A percentile compares a stretch with the other conserved stretches of the same genome.
Conservation (phyloP, 2,329 filamentous ascomycete genomes). For the Colletotrichum sp. region DNA sequence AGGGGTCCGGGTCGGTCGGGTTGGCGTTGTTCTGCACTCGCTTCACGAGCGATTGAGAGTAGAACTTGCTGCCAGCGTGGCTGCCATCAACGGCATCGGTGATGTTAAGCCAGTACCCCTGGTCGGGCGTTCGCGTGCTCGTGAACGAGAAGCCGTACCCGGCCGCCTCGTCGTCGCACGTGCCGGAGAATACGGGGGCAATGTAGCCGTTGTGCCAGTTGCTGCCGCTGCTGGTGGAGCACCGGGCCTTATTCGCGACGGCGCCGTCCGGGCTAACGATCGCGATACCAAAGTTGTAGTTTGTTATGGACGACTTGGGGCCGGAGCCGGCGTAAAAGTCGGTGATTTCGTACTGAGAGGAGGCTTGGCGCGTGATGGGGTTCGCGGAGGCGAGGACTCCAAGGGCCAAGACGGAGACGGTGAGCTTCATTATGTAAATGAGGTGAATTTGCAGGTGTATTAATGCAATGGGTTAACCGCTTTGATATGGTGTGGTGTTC, state of each 20-base stretch:
- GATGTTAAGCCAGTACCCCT: neutral
- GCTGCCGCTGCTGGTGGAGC: neutral
- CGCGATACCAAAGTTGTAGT: neutral
- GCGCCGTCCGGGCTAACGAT: neutral
- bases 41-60: neutral
- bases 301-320: neutral
- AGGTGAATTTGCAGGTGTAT: neutral
- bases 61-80: neutral
- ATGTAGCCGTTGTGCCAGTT: neutral
- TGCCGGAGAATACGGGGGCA: neutral
- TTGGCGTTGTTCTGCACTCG: neutral
- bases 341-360: neutral
- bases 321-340: neutral
- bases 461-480: neutral
- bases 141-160: neutral
- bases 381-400: neutral
- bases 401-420: neutral
- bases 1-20: neutral
- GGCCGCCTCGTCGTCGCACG: neutral
- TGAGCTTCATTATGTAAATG: neutral
- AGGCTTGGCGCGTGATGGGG: neutral
- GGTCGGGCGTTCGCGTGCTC: neutral
- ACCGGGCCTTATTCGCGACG: neutral
- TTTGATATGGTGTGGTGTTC: neutral
- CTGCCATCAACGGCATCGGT: neutral